Percentiles rank a stretch among this genome's conserved stretches.
Conservation (phyloP, 169 alveolate species). For the Plasmodium fragile region DNA sequence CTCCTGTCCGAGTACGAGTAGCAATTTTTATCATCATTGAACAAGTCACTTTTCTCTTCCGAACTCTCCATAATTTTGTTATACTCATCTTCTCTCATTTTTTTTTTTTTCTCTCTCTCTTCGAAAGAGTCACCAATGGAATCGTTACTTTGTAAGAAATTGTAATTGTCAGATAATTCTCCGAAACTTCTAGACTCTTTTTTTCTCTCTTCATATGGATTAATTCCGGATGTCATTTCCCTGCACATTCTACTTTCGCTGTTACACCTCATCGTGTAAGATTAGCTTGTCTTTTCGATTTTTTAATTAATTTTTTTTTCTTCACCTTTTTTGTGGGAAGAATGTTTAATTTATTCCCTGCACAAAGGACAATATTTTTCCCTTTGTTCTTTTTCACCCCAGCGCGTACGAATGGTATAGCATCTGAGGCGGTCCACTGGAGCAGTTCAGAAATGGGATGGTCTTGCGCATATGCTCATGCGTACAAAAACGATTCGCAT, state of each 20-base stretch:
- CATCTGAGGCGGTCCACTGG: background rate
- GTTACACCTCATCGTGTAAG: background rate
- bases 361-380: background rate
- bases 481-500: background rate
- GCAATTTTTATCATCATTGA: conserved; percentile 9
- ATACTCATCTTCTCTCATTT: background rate
- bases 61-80: conserved; percentile 16
- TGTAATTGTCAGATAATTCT: conserved; percentile 9
- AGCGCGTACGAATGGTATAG: background rate
- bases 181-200: background rate
- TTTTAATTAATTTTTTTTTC: background rate
- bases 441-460: background rate
- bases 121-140: background rate
- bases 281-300: background rate
- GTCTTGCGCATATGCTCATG: background rate
- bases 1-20: background rate
- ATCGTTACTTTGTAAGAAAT: background rate
- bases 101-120: conserved; percentile 14
- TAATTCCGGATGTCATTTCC: conserved; percentile 5
- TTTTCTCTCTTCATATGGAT: background rate
- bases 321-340: background rate
- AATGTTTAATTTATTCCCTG: background rate
- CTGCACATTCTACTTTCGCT: background rate
- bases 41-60: conserved; percentile 6
- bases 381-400: background rate